Evolutionary conservation across 352 stramenopile genomes (phyloP).

Genomic region (Phytophthora agathidicida): DNA sequence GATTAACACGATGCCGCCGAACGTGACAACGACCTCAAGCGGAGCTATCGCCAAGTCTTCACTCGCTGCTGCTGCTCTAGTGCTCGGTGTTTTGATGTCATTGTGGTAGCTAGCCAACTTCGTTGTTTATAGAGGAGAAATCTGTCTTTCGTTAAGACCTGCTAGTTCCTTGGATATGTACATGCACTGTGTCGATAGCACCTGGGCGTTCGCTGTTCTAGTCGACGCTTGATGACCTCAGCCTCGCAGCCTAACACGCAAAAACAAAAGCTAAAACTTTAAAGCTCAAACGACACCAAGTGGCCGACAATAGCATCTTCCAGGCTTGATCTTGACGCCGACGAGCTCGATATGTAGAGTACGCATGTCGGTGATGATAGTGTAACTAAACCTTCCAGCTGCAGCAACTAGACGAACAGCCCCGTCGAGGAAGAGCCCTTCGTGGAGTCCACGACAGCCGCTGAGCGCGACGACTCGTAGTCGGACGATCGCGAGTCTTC

Average conservation of each 20-base stretch:
- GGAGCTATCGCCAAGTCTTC: background rate
- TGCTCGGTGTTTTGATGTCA: slow-evolving; percentile 1
- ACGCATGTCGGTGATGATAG: slow-evolving; percentile 33
- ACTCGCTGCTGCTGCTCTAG: background rate
- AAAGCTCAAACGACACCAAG: slow-evolving; percentile 7
- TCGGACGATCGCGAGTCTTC: slow-evolving; percentile 78
- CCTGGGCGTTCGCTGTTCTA: slow-evolving; percentile 5
- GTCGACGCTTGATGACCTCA: slow-evolving; percentile 11
- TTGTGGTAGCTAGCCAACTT: slow-evolving; percentile 14
- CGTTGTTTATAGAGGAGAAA: slow-evolving; percentile 10
- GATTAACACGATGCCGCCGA: slow-evolving; percentile 34
- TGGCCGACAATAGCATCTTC: background rate
- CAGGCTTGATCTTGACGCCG: slow-evolving; percentile 9
- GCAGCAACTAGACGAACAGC: slow-evolving; percentile 43
- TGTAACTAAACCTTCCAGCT: slow-evolving; percentile 23
- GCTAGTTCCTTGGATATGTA: slow-evolving; percentile 29
- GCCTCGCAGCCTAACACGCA: slow-evolving; percentile 20
- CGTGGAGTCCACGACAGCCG: slow-evolving; percentile 37
- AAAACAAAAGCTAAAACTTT: slow-evolving; percentile 27
- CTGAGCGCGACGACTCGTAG: slow-evolving; percentile 43
- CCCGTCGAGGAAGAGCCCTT: slow-evolving; percentile 43
- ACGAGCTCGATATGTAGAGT: slow-evolving; percentile 17
- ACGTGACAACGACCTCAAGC: slow-evolving; percentile 24
- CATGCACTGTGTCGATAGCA: slow-evolving; percentile 8
- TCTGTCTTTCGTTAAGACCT: slow-evolving; percentile 19